These are phyloP conservation scores for Coemansia sp. DNA, from an alignment of 192 early-diverging fungal genomes.

Conservation along the genomic window DNA sequence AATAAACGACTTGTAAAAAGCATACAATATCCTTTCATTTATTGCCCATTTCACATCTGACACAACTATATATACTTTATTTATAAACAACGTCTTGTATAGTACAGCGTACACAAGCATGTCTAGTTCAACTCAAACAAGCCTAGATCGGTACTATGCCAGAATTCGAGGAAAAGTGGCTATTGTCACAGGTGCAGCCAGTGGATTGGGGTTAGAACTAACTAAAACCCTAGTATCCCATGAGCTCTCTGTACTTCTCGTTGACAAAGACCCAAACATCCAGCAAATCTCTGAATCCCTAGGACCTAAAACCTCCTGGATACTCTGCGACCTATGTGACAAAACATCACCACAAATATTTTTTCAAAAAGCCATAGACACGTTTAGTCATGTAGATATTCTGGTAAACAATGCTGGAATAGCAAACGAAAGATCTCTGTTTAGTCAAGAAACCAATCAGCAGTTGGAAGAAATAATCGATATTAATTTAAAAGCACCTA, in stretches of 20 bases:
- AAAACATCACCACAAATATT: constrained; percentile 20
- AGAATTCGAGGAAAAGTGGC: constrained; percentile 24
- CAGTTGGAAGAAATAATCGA: constrained; percentile 61
- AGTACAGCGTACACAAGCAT: no score
- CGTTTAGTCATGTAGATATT: constrained; percentile 58
- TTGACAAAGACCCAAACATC: constrained; percentile 21
- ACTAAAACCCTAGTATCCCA: constrained; percentile 13
- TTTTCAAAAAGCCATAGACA: constrained; percentile 45
- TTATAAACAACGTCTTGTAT: no score
- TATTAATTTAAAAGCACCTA: constrained; percentile 71
- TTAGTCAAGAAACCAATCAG: constrained; percentile 44
- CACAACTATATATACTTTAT: no score
- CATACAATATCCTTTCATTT: no score
- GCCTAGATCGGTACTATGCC: constrained; percentile 17
- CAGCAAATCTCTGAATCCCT: constrained; percentile 13
- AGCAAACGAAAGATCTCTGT: constrained; percentile 47
- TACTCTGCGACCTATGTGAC: constrained; percentile 51
- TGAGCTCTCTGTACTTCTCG: constrained; percentile 24
- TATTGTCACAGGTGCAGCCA: constrained; percentile 45
- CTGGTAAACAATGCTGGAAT: constrained; percentile 65
- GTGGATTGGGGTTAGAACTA: constrained; percentile 32
- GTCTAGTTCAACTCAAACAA: no score
- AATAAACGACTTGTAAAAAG: no score
- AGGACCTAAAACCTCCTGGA: constrained; percentile 15
- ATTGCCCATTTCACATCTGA: no score